A percentile compares a stretch with the other conserved stretches of the same genome.
phyloP scores from a whole-genome alignment of 805 yeast species.

The Myxozyma melibiosi region DNA sequence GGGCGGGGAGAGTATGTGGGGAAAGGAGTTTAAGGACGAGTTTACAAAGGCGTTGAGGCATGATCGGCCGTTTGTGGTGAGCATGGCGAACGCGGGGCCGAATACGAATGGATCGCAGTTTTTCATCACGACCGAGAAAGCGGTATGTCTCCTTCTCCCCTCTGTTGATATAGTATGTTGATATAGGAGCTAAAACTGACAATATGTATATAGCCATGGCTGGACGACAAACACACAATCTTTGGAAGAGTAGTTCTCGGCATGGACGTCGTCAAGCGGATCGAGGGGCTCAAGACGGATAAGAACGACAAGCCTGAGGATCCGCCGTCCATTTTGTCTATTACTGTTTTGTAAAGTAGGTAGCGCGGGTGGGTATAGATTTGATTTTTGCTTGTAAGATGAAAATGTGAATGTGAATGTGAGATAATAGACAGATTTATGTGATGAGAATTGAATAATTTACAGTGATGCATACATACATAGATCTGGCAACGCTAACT shows the following conservation, averaged over 20 bases:
- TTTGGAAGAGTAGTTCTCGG: conserved; percentile 58
- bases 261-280: conserved; percentile 51
- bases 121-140: conserved; percentile 59
- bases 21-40: conserved; percentile 51
- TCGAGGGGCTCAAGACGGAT: conserved; percentile 53
- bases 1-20: conserved; percentile 47
- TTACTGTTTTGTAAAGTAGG: conserved; percentile 12
- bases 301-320: conserved; percentile 49
- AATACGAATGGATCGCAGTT: conserved; percentile 63
- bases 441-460: neutral
- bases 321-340: conserved; percentile 38
- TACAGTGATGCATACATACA: too few relatives aligned
- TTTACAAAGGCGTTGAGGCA: conserved; percentile 50
- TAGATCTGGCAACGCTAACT: too few relatives aligned
- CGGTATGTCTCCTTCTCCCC: conserved; percentile 34
- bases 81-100: conserved; percentile 67
- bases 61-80: conserved; percentile 56
- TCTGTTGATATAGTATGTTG: too few relatives aligned
- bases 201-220: conserved; percentile 42
- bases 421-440: neutral
- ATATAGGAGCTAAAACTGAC: too few relatives aligned
- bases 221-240: conserved; percentile 61
- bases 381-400: neutral
- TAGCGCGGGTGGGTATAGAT: neutral
- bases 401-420: neutral